A percentile compares a stretch with the other conserved stretches of the same genome.
Conservation (phyloP, 495 filamentous ascomycete genomes). For the Saxophila tyrrhenica region DNA sequence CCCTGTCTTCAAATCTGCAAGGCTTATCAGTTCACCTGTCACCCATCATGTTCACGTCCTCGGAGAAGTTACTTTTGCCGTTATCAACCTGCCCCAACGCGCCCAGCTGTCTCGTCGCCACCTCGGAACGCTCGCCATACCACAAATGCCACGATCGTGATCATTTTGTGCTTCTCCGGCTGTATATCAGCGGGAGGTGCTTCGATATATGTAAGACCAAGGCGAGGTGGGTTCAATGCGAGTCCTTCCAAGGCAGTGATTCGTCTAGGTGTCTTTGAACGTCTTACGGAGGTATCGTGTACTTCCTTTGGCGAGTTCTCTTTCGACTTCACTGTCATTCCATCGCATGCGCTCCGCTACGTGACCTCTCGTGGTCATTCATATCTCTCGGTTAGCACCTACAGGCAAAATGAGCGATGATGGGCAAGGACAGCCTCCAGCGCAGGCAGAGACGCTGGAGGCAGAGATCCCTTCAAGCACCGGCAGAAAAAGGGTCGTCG, state of each 20-base stretch:
- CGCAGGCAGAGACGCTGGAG: background rate
- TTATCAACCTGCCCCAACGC: background rate
- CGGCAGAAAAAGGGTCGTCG: slow-evolving; percentile 57
- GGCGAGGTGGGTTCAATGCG: too few species aligned
- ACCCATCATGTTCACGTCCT: too few species aligned
- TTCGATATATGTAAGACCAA: background rate
- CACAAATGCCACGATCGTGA: too few species aligned
- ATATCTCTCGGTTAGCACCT: background rate
- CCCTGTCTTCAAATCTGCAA: background rate
- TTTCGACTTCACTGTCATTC: background rate
- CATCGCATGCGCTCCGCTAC: too few species aligned
- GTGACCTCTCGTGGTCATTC: too few species aligned
- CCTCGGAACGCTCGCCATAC: too few species aligned
- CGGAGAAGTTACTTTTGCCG: too few species aligned
- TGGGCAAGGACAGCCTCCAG: background rate
- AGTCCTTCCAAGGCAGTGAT: too few species aligned
- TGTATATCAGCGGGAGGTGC: background rate
- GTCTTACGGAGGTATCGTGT: too few species aligned
- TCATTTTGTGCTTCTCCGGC: background rate
- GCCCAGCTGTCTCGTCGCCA: background rate
- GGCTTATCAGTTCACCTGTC: too few species aligned
- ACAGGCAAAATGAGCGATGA: background rate
- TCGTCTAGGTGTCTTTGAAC: too few species aligned
- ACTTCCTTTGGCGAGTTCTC: too few species aligned
- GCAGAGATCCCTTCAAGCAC: background rate